phyloP scores from a whole-genome alignment of 768 basidiomycete species.

The Xerocomellus intermedius region DNA sequence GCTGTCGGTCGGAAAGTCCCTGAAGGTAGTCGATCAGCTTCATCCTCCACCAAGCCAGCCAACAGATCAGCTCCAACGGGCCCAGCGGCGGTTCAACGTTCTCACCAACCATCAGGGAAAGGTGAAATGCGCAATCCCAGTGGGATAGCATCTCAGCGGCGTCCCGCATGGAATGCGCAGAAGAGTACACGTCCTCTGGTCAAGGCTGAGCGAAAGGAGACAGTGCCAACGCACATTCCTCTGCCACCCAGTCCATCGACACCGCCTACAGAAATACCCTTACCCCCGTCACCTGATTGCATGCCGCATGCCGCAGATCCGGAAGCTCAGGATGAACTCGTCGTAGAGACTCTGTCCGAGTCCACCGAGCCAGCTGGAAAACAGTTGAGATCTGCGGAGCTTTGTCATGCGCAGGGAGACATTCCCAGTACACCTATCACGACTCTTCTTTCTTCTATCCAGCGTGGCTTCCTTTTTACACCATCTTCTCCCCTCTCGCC shows the following conservation, averaged over 20 bases:
- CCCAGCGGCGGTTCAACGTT: slow-evolving; percentile 1
- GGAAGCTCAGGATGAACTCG: slow-evolving; percentile 3
- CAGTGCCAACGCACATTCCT: slow-evolving; percentile 16
- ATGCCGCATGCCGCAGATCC: background rate
- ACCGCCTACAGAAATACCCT: slow-evolving; percentile 18
- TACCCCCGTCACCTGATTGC: slow-evolving; percentile 20
- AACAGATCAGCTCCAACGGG: background rate
- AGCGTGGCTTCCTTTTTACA: slow-evolving; percentile 66
- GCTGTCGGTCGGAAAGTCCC: slow-evolving; percentile 7
- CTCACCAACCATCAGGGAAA: slow-evolving; percentile 12
- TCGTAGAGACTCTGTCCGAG: background rate
- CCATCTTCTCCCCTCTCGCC: slow-evolving; percentile 63
- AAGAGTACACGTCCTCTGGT: slow-evolving; percentile 12
- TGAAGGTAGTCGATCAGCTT: slow-evolving; percentile 1
- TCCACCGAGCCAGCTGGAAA: background rate
- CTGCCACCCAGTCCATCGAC: slow-evolving; percentile 22
- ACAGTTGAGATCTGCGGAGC: background rate
- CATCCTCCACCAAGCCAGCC: slow-evolving; percentile 10
- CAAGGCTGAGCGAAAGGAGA: slow-evolving; percentile 14
- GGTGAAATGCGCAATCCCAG: slow-evolving; percentile 6
- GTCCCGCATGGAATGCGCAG: slow-evolving; percentile 2
- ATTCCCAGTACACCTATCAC: slow-evolving; percentile 62
- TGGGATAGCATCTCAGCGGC: slow-evolving; percentile 5
- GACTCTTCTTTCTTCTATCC: slow-evolving; percentile 56
- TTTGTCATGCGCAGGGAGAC: slow-evolving; percentile 2